These are phyloP conservation scores for Penicillium glabrum DNA, from an alignment of 2,329 filamentous ascomycete genomes.

Conservation along the genomic window DNA sequence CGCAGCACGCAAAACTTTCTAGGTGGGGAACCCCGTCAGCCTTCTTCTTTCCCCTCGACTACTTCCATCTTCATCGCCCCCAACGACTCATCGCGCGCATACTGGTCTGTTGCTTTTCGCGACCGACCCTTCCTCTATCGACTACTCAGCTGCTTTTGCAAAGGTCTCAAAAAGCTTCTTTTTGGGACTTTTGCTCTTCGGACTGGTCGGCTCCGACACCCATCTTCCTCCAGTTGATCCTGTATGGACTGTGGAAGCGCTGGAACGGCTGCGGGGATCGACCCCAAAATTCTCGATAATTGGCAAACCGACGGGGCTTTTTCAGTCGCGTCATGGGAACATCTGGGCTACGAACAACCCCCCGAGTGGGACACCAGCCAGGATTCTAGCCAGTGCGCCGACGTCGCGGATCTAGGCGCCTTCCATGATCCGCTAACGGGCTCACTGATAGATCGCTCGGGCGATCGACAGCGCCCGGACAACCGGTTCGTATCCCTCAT, in stretches of 20 bases:
- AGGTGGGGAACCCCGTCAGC: constrained; percentile 25
- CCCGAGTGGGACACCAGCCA: constrained; percentile 42
- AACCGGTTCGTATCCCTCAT: constrained; percentile 27
- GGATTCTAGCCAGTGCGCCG: constrained; percentile 38
- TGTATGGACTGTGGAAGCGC: constrained; percentile 41
- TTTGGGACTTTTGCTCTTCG: constrained; percentile 24
- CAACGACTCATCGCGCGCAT: background rate
- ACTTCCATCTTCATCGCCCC: constrained; percentile 2
- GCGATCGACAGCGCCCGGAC: constrained; percentile 24
- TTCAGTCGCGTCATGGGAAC: constrained; percentile 38
- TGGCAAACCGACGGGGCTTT: constrained; percentile 40
- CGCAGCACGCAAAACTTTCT: constrained; percentile 26
- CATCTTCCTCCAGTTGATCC: constrained; percentile 13
- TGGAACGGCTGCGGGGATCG: constrained; percentile 40
- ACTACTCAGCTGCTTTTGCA: background rate
- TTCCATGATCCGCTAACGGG: constrained; percentile 30
- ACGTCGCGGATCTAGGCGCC: constrained; percentile 34
- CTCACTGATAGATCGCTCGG: constrained; percentile 24
- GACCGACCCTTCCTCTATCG: background rate
- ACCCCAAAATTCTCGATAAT: constrained; percentile 43
- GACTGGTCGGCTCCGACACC: constrained; percentile 15
- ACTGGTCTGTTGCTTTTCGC: background rate
- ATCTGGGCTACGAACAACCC: constrained; percentile 35
- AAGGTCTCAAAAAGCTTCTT: constrained; percentile 24
- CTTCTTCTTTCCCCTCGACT: constrained; percentile 23